Percentiles rank a stretch among this genome's conserved stretches.
Evolutionary conservation across 306 rosid species (phyloP).

Genomic region (Carpinus viminea): DNA sequence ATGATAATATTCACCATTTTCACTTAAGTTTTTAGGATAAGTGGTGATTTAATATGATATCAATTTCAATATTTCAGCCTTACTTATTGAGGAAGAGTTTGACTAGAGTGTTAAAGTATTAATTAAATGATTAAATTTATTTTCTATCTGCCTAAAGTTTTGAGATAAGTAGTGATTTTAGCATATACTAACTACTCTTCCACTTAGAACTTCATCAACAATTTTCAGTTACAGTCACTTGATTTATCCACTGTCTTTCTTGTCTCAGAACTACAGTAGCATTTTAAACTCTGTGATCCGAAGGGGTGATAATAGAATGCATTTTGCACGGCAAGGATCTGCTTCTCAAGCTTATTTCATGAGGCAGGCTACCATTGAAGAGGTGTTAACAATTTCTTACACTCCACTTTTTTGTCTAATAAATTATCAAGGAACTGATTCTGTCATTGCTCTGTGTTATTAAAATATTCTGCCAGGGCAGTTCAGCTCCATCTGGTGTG

Average conservation of each 20-base stretch:
- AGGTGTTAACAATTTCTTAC: slow-evolving; percentile 39
- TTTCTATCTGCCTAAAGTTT: no score
- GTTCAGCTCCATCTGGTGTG: slow-evolving; percentile 18
- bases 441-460: neutral
- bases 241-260: slow-evolving; percentile 16
- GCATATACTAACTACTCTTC: no score
- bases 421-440: neutral
- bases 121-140: no score
- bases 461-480: slow-evolving; percentile 38
- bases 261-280: slow-evolving; percentile 55
- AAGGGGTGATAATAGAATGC: slow-evolving; percentile 52
- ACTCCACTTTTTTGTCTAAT: slow-evolving; percentile 10
- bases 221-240: slow-evolving; percentile 3
- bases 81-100: no score
- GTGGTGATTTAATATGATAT: no score
- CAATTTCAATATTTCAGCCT: no score
- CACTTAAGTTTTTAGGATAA: no score
- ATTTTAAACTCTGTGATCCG: slow-evolving; percentile 48
- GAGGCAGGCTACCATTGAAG: slow-evolving; percentile 53
- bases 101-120: no score
- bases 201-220: neutral
- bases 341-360: slow-evolving; percentile 57
- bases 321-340: slow-evolving; percentile 71
- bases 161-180: no score
- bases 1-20: no score